Conservation (phyloP, 176 grass and related monocot species). For the Leersia perrieri region DNA sequence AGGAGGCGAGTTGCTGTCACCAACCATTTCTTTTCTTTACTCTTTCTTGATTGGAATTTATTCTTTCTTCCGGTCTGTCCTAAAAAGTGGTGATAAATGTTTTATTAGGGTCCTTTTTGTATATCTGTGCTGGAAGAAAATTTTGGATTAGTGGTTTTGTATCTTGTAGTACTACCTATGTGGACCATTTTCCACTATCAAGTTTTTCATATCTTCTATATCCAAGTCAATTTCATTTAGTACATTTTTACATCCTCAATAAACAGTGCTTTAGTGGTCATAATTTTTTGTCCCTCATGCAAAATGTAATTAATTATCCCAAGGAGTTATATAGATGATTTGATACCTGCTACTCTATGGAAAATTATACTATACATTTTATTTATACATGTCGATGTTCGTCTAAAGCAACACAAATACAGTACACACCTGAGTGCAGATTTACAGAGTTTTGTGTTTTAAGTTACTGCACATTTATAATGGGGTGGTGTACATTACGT, state of each 20-base stretch:
- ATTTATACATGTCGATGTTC: too few species aligned
- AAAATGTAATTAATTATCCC: too few species aligned
- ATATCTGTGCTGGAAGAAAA: background rate
- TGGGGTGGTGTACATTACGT: too few species aligned
- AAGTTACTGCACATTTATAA: background rate
- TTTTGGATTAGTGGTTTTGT: background rate
- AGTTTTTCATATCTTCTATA: background rate
- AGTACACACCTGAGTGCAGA: too few species aligned
- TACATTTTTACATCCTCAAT: background rate
- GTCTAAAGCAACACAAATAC: too few species aligned
- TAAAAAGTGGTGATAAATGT: background rate
- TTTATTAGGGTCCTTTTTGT: background rate
- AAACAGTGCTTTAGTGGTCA: background rate
- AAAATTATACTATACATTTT: too few species aligned
- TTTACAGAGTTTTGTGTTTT: background rate
- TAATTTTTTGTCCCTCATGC: background rate
- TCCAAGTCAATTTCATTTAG: background rate
- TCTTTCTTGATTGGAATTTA: background rate
- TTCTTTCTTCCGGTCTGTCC: constrained; percentile 21
- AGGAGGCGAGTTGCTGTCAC: constrained; percentile 41
- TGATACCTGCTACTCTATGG: too few species aligned
- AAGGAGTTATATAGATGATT: too few species aligned
- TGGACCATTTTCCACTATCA: background rate
- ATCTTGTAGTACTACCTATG: background rate
- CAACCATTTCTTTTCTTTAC: constrained; percentile 31